Conservation (phyloP, 2,329 filamentous ascomycete species). For the Epichloe glyceriae region DNA sequence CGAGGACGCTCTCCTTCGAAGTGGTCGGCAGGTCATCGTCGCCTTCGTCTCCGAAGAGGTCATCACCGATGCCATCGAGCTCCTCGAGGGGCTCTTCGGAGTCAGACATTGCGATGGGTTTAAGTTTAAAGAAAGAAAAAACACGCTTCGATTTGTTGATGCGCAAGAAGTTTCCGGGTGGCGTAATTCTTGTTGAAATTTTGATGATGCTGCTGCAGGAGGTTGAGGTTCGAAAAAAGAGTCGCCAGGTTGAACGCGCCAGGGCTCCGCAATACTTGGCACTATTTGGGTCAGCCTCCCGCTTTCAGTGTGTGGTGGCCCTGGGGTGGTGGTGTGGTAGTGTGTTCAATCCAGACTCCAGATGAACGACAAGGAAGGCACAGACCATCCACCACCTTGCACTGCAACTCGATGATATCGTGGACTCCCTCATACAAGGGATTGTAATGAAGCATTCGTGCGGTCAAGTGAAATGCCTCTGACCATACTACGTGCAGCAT, state of each 20-base stretch:
- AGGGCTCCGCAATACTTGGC: not conserved
- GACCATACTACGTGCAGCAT: too few species aligned
- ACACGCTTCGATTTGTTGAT: not conserved
- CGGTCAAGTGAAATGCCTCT: too few species aligned
- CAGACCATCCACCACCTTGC: too few species aligned
- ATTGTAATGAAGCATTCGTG: too few species aligned
- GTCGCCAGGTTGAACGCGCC: not conserved
- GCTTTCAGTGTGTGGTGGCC: too few species aligned
- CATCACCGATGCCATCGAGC: slow-evolving; percentile 41
- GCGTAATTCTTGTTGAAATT: not conserved
- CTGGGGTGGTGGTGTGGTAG: too few species aligned
- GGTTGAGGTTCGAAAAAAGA: not conserved
- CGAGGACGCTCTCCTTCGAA: slow-evolving; percentile 46
- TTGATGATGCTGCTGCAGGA: not conserved
- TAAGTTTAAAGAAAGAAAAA: not conserved
- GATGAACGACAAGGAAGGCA: too few species aligned
- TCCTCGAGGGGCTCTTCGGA: slow-evolving; percentile 40
- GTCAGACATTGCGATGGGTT: slow-evolving; percentile 34
- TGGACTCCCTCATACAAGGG: too few species aligned
- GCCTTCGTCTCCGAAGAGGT: slow-evolving; percentile 49
- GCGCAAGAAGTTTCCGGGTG: not conserved
- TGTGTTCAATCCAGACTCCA: too few species aligned
- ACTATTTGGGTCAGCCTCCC: not conserved
- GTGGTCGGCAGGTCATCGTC: slow-evolving; percentile 43
- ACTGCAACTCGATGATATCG: too few species aligned